Conservation (phyloP, 768 basidiomycete species). For the Cystofilobasidium capitatum region DNA sequence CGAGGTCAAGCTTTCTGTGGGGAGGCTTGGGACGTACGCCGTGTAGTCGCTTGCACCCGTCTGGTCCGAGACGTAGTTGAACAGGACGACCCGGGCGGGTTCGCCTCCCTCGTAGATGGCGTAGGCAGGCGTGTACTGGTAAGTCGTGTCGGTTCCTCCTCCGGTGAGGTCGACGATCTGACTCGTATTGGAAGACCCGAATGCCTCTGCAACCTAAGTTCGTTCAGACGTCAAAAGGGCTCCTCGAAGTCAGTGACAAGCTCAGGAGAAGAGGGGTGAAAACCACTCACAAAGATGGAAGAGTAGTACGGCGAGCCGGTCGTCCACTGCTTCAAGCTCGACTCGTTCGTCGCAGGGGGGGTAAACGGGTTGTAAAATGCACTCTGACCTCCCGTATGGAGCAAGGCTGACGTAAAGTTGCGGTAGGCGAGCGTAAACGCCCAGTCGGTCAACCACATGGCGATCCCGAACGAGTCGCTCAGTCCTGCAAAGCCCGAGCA, state of each 20-base stretch:
- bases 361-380: constrained; percentile 53
- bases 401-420: constrained; percentile 49
- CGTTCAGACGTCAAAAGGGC: constrained; percentile 39
- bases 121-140: constrained; percentile 50
- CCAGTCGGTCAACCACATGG: constrained; percentile 45
- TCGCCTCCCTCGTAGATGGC: constrained; percentile 63
- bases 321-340: constrained; percentile 57
- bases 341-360: constrained; percentile 50
- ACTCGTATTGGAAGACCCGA: constrained; percentile 55
- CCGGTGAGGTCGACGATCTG: constrained; percentile 58
- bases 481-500: constrained; percentile 50
- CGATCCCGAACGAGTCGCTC: constrained; percentile 34
- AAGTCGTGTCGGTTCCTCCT: constrained; percentile 29
- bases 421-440: constrained; percentile 50
- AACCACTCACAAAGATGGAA: neutral
- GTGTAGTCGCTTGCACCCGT: constrained; percentile 51
- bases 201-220: constrained; percentile 57
- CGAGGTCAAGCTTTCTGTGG: neutral
- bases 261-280: neutral
- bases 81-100: constrained; percentile 54
- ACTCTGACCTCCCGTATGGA: constrained; percentile 47
- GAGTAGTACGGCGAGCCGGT: constrained; percentile 62
- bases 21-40: constrained; percentile 47
- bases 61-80: constrained; percentile 62
- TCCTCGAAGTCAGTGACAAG: neutral